Conservation (phyloP, 352 stramenopile genomes). For the Phytophthora pini region DNA sequence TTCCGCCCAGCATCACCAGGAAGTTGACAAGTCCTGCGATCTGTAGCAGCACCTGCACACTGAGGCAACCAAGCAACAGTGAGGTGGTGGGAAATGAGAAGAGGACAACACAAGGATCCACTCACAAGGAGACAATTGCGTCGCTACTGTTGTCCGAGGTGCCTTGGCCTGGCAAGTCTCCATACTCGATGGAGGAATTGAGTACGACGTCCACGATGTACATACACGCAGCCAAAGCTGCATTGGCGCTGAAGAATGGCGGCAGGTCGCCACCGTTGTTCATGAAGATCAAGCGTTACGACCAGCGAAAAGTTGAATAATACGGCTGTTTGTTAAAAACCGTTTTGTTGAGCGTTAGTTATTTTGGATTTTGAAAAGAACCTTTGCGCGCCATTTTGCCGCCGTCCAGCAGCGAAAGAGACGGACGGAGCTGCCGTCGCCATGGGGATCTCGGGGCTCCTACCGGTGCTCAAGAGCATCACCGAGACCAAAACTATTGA, state of each 20-base stretch:
- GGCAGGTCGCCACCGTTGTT: slow-evolving; percentile 16
- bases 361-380: slow-evolving; percentile 26
- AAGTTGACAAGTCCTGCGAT: slow-evolving; percentile 64
- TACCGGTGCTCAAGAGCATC: slow-evolving; percentile 82
- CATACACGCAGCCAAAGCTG: slow-evolving; percentile 46
- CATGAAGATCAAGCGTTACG: slow-evolving; percentile 11
- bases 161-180: slow-evolving; percentile 48
- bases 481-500: slow-evolving; percentile 63
- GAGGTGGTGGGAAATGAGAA: not conserved
- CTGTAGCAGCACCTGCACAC: slow-evolving; percentile 72
- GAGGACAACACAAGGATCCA: not conserved
- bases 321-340: not conserved
- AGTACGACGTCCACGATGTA: slow-evolving; percentile 64
- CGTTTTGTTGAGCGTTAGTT: slow-evolving; percentile 19
- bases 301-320: slow-evolving; percentile 8
- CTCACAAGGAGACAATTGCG: slow-evolving; percentile 65
- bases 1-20: slow-evolving; percentile 61
- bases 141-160: slow-evolving; percentile 38
- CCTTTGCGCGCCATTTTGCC: slow-evolving; percentile 45
- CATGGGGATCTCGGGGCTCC: slow-evolving; percentile 68
- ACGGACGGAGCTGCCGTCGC: not conserved
- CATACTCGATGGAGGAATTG: slow-evolving; percentile 71
- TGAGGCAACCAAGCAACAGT: slow-evolving; percentile 16
- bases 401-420: slow-evolving; percentile 34
- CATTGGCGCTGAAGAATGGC: slow-evolving; percentile 52